Evolutionary conservation across 257 asterid species (phyloP).

Genomic region (Buddleja alternifolia): DNA sequence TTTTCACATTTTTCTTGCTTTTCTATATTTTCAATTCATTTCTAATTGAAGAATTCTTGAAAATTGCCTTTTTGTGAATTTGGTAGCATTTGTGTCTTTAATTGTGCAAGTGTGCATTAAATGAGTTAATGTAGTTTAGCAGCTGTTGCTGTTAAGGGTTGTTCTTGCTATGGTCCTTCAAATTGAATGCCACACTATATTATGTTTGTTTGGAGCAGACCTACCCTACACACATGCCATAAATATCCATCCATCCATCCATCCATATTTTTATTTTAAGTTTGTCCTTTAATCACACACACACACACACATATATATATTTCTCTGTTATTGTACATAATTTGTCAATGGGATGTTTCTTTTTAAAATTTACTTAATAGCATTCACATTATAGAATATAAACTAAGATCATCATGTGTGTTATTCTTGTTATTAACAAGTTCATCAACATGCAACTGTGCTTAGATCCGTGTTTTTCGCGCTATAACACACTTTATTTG

Average conservation of each 20-base stretch:
- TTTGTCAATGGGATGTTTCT: neutral
- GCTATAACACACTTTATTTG: conserved; percentile 17
- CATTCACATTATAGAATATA: conserved; percentile 13
- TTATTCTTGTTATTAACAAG: conserved; percentile 24
- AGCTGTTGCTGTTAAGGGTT: neutral
- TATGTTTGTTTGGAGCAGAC: conserved; percentile 39
- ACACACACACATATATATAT: too few species aligned
- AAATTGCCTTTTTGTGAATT: conserved; percentile 31
- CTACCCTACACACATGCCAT: conserved; percentile 48
- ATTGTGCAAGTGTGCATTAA: conserved; percentile 31
- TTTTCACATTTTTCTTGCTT: conserved; percentile 11
- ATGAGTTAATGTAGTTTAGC: conserved; percentile 8
- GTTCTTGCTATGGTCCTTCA: conserved; percentile 48
- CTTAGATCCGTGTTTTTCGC: conserved; percentile 41
- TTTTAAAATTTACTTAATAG: conserved; percentile 4
- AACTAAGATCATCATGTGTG: conserved; percentile 19
- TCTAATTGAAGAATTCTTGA: conserved; percentile 21
- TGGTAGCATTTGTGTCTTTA: neutral
- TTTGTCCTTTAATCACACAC: too few species aligned
- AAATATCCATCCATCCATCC: neutral
- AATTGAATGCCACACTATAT: conserved; percentile 44
- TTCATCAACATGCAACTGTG: conserved; percentile 34
- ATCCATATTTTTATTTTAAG: neutral
- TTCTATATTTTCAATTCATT: neutral
- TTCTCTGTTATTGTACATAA: conserved; percentile 2